These are phyloP conservation scores for Jacaranda copaia DNA, from an alignment of 257 asterid genomes.

Conservation along the genomic window DNA sequence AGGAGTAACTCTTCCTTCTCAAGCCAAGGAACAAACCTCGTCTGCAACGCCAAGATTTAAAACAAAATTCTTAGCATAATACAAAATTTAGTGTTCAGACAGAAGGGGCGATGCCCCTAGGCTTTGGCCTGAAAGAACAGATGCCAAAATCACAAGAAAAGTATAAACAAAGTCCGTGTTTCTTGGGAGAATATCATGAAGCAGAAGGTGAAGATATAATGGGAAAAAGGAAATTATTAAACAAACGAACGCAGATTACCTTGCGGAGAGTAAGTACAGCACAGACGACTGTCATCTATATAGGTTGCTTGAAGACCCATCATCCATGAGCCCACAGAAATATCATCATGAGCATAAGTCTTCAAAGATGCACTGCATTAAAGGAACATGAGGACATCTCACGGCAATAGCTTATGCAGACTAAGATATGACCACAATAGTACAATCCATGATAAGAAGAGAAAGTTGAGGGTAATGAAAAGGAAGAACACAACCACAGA, in stretches of 20 bases:
- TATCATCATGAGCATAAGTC: slow-evolving; percentile 90
- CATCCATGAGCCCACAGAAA: slow-evolving; percentile 96
- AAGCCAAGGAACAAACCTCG: slow-evolving; percentile 75
- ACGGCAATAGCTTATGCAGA: not conserved
- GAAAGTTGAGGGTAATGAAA: not conserved
- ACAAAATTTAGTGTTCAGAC: too few species aligned
- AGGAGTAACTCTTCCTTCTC: slow-evolving; percentile 34
- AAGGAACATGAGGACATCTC: not conserved
- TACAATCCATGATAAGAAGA: not conserved
- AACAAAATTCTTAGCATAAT: not conserved
- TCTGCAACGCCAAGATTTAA: slow-evolving; percentile 51
- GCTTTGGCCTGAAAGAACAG: too few species aligned
- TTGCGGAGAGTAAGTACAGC: slow-evolving; percentile 74
- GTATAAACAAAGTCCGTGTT: not conserved
- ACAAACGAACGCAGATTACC: slow-evolving; percentile 46
- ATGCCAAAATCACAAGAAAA: not conserved
- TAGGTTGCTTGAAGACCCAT: slow-evolving; percentile 90
- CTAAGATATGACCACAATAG: not conserved
- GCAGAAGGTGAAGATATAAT: not conserved
- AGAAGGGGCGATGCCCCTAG: too few species aligned
- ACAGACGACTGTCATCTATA: slow-evolving; percentile 82
- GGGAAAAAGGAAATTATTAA: not conserved
- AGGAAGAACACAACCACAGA: not conserved
- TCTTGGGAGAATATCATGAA: not conserved
- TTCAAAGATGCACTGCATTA: slow-evolving; percentile 83